Evolutionary conservation across 176 grass and related monocot genomes (phyloP).

Genomic region (Rhynchospora tenuis): DNA sequence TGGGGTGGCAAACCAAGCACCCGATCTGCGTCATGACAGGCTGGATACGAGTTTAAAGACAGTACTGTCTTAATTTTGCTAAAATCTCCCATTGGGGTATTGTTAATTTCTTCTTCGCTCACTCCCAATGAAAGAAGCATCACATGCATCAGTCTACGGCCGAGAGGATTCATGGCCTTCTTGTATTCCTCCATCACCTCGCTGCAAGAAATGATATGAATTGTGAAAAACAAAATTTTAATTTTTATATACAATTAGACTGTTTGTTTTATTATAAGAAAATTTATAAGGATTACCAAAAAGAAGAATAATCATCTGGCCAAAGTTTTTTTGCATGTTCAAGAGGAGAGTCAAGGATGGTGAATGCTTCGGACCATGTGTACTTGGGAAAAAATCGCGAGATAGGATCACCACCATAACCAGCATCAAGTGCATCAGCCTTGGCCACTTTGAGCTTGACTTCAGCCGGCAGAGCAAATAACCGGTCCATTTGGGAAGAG

Average conservation of each 20-base stretch:
- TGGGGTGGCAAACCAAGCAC: slow-evolving; percentile 44
- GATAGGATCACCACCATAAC: slow-evolving; percentile 36
- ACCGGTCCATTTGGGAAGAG: slow-evolving; percentile 23
- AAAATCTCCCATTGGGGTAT: background rate
- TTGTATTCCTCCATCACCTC: slow-evolving; percentile 49
- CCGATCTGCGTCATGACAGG: slow-evolving; percentile 44
- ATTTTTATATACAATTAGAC: background rate
- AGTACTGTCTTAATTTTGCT: slow-evolving; percentile 16
- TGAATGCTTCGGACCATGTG: slow-evolving; percentile 67
- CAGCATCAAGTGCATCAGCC: background rate
- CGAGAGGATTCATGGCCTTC: slow-evolving; percentile 35
- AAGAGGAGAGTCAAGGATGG: slow-evolving; percentile 26
- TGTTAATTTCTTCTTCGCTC: slow-evolving; percentile 19
- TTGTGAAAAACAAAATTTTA: background rate
- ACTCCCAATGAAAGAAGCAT: slow-evolving; percentile 42
- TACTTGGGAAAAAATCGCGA: slow-evolving; percentile 32
- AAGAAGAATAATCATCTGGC: slow-evolving; percentile 27
- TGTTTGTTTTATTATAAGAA: background rate
- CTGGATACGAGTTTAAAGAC: slow-evolving; percentile 40
- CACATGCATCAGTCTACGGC: slow-evolving; percentile 22
- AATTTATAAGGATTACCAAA: slow-evolving; percentile 22
- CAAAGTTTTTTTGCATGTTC: slow-evolving; percentile 38
- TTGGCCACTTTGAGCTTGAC: slow-evolving; percentile 37
- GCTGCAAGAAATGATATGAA: slow-evolving; percentile 14
- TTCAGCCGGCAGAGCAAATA: slow-evolving; percentile 35